Evolutionary conservation across 164 flowering plant genomes (phyloP).

Genomic region (Sextonia rubra): DNA sequence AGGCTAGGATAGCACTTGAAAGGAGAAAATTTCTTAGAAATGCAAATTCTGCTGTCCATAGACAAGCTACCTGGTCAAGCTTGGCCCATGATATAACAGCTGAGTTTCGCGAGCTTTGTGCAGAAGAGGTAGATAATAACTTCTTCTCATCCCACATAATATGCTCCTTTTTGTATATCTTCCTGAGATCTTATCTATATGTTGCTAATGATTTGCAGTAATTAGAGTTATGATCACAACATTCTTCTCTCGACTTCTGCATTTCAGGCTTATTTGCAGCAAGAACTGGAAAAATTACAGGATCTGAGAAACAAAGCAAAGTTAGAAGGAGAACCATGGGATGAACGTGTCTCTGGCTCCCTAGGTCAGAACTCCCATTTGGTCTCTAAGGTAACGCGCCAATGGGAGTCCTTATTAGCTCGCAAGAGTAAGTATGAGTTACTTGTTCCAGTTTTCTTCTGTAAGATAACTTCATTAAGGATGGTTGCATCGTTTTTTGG

Average conservation of each 20-base stretch:
- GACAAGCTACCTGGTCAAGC: conserved; percentile 95
- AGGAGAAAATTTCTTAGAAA: conserved; percentile 78
- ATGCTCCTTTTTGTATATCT: no score
- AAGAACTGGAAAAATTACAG: conserved; percentile 92
- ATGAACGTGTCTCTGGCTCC: conserved; percentile 80
- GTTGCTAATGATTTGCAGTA: no score
- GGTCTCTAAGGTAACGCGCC: conserved; percentile 89
- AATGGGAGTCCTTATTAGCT: conserved; percentile 92
- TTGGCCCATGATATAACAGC: conserved; percentile 99
- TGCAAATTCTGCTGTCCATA: conserved; percentile 89
- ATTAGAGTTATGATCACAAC: no score
- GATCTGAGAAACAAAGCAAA: conserved; percentile 84
- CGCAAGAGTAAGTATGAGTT: conserved; percentile 64
- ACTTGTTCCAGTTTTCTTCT: background rate
- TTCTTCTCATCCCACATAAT: background rate
- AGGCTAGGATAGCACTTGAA: conserved; percentile 98
- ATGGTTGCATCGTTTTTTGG: no score
- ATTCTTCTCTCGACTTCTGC: background rate
- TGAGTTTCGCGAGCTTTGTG: conserved; percentile 98
- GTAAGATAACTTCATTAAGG: no score
- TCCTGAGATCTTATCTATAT: no score
- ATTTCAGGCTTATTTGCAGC: conserved; percentile 93
- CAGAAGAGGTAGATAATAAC: conserved; percentile 80
- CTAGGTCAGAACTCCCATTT: conserved; percentile 87
- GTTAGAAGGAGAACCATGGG: conserved; percentile 92